Conservation (phyloP, 257 asterid genomes). For the Gardenia jasminoides region DNA sequence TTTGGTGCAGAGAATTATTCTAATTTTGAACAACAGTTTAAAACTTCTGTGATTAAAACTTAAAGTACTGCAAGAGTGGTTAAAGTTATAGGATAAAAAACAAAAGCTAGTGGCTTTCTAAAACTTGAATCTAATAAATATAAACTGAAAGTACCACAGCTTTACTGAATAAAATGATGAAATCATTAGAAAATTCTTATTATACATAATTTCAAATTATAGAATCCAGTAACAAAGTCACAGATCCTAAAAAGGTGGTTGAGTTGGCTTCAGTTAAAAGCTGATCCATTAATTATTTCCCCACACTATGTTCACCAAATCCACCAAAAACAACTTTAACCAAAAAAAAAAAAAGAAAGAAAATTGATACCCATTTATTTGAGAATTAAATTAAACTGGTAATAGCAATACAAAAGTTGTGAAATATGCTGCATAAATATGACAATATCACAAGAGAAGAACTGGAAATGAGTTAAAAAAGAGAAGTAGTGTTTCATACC, state of each 20-base stretch:
- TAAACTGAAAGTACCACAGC: background rate
- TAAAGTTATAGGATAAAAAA: background rate
- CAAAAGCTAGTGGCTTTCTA: too few relatives aligned
- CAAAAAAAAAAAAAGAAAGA: too few relatives aligned
- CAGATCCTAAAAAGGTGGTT: constrained; percentile 13
- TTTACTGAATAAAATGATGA: background rate
- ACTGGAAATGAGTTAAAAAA: background rate
- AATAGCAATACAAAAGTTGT: background rate
- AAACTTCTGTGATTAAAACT: too few relatives aligned
- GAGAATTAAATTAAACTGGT: background rate
- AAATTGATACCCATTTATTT: background rate
- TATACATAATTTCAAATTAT: background rate
- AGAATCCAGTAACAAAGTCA: background rate
- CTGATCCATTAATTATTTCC: background rate
- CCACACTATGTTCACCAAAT: constrained; percentile 4
- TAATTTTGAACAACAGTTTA: background rate
- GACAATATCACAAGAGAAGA: background rate
- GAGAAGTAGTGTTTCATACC: constrained; percentile 29
- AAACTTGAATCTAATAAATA: too few relatives aligned
- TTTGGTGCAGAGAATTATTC: too few relatives aligned
- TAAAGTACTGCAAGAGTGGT: background rate
- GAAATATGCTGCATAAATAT: background rate
- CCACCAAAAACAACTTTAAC: background rate
- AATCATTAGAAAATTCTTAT: background rate
- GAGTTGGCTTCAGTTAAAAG: background rate